Evolutionary conservation across 2,329 filamentous ascomycete genomes (phyloP), one percentile per base, ranked within the genome.

Genomic region (Neonectria neomacrospora): DNA sequence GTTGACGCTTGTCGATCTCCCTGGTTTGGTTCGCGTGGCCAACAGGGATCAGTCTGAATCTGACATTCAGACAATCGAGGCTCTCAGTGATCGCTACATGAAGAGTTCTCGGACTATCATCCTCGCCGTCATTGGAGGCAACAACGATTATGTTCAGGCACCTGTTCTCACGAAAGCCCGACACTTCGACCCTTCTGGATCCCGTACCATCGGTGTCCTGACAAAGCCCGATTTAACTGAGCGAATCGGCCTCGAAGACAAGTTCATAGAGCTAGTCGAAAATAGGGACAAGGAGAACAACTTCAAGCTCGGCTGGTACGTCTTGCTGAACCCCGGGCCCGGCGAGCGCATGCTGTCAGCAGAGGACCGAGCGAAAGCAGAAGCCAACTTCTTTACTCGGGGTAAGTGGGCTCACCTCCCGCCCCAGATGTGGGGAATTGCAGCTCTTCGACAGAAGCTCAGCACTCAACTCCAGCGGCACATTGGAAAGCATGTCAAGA

Each of bases 1-100:
- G 16, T 75, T 90, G 45, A 90, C 86, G 0, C 80, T 90, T 1
- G 86, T 90, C 8, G 88, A 90, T 73, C 78, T 90, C 34, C 88
- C 87, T 0, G 87, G 88, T 2, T 76, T 90, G 1, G 84, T 88
- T 28, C 80, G 81, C 32, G 83, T 86, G 9, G 82, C 81, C 67
- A 86, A 84, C 64, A 79, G 81, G 30, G 80, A 85, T 57, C 85
- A 88, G 71, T 85, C 83, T 1, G 78, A 81, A 30, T 77, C 80
- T 22, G 86, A 88, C 45, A 85, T 85, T 58, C 76, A 80, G 63
- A 82, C 85, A 2, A 85, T 88, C 52, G 81, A 85, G 30, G 67
- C 78, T 0, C 75, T 89, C 2, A 84, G 82, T 11, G 82, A 85
- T 8, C 79, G 79, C 28, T 87, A 86, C 74, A 86, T 86, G 84